Conservation (phyloP, 139 green algal species). For the Deuterostichococcus epilithicus region DNA sequence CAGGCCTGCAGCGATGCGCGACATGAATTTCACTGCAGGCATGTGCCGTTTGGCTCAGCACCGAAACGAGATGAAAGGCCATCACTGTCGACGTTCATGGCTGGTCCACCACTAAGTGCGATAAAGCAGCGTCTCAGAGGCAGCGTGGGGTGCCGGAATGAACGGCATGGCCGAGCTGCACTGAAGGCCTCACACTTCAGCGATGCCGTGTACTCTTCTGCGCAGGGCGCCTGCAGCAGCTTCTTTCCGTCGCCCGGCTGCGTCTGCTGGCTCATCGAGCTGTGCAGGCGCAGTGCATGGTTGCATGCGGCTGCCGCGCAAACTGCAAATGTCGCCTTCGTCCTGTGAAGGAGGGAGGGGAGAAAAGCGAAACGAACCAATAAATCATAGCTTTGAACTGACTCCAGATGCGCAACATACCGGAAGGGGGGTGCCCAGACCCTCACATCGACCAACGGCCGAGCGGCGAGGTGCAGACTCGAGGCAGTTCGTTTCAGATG, state of each 20-base stretch:
- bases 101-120: no score
- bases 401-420: no score
- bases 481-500: no score
- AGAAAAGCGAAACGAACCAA: no score
- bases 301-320: no score
- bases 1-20: background rate
- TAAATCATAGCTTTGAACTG: no score
- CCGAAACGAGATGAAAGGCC: background rate
- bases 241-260: background rate
- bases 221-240: background rate
- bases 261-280: background rate
- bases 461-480: no score
- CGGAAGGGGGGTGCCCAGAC: no score
- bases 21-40: background rate
- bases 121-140: background rate
- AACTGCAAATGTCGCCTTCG: no score
- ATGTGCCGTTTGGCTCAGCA: background rate
- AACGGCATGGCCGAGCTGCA: background rate
- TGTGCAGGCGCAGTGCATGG: no score
- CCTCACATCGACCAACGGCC: no score
- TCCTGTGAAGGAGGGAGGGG: no score
- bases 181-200: background rate
- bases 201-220: background rate
- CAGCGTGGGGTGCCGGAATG: background rate
- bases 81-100: background rate